Evolutionary conservation across 2,329 filamentous ascomycete species (phyloP), one percentile per base, ranked within the genome.

Genomic region (Fusarium globosum): DNA sequence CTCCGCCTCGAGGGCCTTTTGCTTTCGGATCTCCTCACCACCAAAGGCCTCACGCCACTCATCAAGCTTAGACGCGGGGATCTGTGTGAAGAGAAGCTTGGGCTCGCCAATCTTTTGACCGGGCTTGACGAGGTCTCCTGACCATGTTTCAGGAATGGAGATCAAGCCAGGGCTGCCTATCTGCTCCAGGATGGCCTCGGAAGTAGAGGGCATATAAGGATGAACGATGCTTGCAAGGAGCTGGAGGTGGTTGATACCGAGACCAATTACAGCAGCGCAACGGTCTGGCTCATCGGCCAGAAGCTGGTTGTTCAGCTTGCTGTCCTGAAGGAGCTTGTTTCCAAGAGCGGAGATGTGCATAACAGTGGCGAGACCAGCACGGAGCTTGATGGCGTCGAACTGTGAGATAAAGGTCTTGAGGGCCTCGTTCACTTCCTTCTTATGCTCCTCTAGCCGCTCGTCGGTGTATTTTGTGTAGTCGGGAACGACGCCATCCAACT

Each of bases 191-290:
- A 98, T 97, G 38, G 90, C 90, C 68, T 88, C 88, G 7, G 93
- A 87, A 14, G 93, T 95, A n/a, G 88, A 88, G 45, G 94, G 95
- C 87, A 98, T 94, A 84, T 96, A 98, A 1, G 95, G 95, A 59
- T 91, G 90, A 64, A 95, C 89, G 48, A 97, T 85, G 61, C 90
- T 91, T 28, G 95, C 93, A 53, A 97, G 88, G 38, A 98, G 90
- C 79, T 96, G 91, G 61, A 96, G 91, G 73, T 95, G 89, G 84
- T 97, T 97, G 68, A 97, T 86, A 2, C 92, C 94, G n/a, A 95
- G 86, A 62, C 94, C 93, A 61, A 97, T 87, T n/a, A 90, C 87
- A 12, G 86, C 85, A 41, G 85, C 83, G 68, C 87, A 89, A 41
- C 87, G 86, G 56, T 86, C 86, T 1, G 88, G 88, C 74, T 89